Percentiles rank a stretch among this genome's conserved stretches.
phyloP scores from a whole-genome alignment of 2,329 filamentous ascomycete genomes.

The Fusarium siculi region DNA sequence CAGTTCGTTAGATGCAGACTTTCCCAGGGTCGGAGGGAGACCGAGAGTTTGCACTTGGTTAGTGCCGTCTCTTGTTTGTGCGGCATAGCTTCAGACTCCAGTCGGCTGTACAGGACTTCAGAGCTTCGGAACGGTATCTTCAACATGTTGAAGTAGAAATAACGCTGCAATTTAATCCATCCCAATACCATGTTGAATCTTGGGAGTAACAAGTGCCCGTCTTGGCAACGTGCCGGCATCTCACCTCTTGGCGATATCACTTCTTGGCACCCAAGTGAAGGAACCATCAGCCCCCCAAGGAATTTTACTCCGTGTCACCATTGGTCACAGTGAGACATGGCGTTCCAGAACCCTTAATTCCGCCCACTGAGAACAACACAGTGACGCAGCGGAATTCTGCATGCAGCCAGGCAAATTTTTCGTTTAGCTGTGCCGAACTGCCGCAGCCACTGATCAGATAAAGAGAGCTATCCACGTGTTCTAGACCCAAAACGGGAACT shows the following conservation, averaged over 20 bases:
- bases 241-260: neutral
- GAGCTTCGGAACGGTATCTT: too few species aligned
- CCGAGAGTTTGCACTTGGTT: neutral
- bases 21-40: neutral
- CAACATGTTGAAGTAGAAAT: too few species aligned
- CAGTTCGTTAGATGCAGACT: neutral
- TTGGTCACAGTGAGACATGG: neutral
- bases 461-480: neutral
- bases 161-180: too few species aligned
- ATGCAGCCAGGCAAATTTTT: neutral
- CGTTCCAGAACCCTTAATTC: neutral
- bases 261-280: neutral
- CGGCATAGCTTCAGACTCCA: neutral
- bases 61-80: neutral
- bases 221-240: neutral
- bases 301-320: neutral
- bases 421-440: neutral
- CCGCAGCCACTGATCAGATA: conserved; percentile 2
- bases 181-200: neutral
- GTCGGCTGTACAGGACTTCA: neutral
- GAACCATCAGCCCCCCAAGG: neutral
- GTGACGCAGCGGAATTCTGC: neutral
- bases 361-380: neutral
- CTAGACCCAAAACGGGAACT: neutral
- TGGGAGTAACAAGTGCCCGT: neutral